Conservation (phyloP, 176 grass and related monocot species). For the Elymus sibiricus region DNA sequence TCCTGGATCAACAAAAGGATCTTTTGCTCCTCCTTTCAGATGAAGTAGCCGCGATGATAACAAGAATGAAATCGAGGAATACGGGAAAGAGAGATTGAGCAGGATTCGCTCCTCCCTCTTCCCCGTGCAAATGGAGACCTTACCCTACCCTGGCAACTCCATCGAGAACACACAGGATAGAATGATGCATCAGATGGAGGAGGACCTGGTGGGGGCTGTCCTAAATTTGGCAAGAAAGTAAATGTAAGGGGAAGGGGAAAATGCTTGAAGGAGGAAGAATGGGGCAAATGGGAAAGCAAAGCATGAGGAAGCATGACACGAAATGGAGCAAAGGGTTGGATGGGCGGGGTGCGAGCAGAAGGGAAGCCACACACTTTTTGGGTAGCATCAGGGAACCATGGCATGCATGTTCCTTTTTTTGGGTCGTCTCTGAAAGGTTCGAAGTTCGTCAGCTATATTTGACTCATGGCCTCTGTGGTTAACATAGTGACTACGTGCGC, state of each 20-base stretch:
- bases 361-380: slow-evolving; percentile 55
- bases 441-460: background rate
- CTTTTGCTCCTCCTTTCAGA: background rate
- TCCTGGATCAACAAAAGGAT: background rate
- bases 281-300: slow-evolving; percentile 23
- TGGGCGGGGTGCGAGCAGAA: background rate
- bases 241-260: background rate
- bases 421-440: background rate
- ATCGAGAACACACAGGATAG: background rate
- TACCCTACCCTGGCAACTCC: slow-evolving; percentile 26
- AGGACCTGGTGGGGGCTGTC: background rate
- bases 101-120: slow-evolving; percentile 27
- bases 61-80: background rate
- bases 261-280: slow-evolving; percentile 2
- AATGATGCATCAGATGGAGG: background rate
- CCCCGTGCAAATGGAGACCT: slow-evolving; percentile 28
- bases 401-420: slow-evolving; percentile 35
- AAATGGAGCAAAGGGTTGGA: background rate
- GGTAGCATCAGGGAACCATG: slow-evolving; percentile 8
- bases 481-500: background rate
- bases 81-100: slow-evolving; percentile 24
- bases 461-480: slow-evolving; percentile 14
- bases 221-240: background rate
- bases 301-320: slow-evolving; percentile 27
- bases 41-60: slow-evolving; percentile 7